Percentiles rank a stretch among this genome's conserved stretches.
Conservation (phyloP, 2,329 filamentous ascomycete genomes). For the Neonectria sp. region DNA sequence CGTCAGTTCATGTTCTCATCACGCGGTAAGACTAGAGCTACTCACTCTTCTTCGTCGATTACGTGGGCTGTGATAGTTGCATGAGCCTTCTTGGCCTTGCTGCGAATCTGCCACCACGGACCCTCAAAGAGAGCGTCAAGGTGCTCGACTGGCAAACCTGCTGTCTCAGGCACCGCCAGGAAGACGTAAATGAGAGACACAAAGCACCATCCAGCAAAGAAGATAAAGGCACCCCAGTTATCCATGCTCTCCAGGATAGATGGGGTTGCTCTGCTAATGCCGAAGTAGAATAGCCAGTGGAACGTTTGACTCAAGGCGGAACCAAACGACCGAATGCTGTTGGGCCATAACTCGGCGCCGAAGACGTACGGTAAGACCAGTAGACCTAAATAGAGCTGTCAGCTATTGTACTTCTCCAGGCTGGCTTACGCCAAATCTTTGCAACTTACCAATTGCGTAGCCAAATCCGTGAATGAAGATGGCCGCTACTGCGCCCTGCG, state of each 20-base stretch:
- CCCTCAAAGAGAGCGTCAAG: conserved; percentile 54
- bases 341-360: conserved; percentile 26
- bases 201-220: conserved; percentile 55
- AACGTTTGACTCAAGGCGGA: conserved; percentile 43
- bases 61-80: conserved; percentile 14
- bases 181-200: conserved; percentile 56
- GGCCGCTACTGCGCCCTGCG: conserved; percentile 58
- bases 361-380: conserved; percentile 62
- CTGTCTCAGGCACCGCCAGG: conserved; percentile 56
- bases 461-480: conserved; percentile 63
- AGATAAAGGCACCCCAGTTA: conserved; percentile 58
- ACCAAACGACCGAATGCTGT: conserved; percentile 28
- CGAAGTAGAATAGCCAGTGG: conserved; percentile 57
- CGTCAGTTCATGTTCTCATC: not conserved
- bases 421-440: not conserved
- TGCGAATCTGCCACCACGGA: conserved; percentile 38
- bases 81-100: conserved; percentile 26
- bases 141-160: conserved; percentile 56
- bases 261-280: conserved; percentile 52
- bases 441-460: conserved; percentile 52
- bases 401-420: not conserved
- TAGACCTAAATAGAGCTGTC: conserved; percentile 36
- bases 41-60: conserved; percentile 30
- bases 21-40: not conserved
- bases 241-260: conserved; percentile 52